Evolutionary conservation across 768 basidiomycete genomes (phyloP), one percentile per base, ranked within the genome.

Genomic region (Leccinum longicurvipes): DNA sequence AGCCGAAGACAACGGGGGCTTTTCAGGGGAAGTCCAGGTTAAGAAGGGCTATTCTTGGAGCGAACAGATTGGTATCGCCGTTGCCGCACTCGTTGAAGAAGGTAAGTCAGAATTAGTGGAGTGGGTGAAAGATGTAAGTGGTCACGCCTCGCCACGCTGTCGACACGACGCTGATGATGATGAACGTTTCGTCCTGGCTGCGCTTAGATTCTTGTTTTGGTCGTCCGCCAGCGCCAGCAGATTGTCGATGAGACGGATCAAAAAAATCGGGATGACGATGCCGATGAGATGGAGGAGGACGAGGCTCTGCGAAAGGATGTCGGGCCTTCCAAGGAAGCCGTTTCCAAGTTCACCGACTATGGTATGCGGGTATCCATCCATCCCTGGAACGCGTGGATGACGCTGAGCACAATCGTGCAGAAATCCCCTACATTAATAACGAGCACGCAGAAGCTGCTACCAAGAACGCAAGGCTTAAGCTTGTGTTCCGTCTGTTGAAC

Each of bases 11-110:
- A 34, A 29, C 55, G 73, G 67, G 12, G 69, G 72, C 48, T 78
- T 78, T 67, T 80, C 84, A 36, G 79, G 76, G 14, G 93, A 95
- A 50, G 81, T 96, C 27, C 77, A 82, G 57, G 84, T 96, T 59
- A 89, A 90, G 77, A 91, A 91, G 63, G 92, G 91, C 6, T 87
- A 91, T 72, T 84, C 88, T 15, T 89, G 87, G 85, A 92, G 85
- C 62, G 87, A 98, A 65, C 86, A 98, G 70, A 77, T 98, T 47
- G 95, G 90, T 3, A 91, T 98, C 61, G 85, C 85, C 3, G 81
- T 97, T 56, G 84, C 83, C 39, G 80, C 82, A 46, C 79, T 98
- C 12, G 75, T 86, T 9, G 87, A 92, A 48, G 79, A 79, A 15
- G 86, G 79, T 9, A 77, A 87, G 63, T 72, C 74, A 53, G 78